Percentiles rank a stretch among this genome's conserved stretches.
phyloP scores from a whole-genome alignment of 164 flowering plant species.

The Nymphaea thermarum region DNA sequence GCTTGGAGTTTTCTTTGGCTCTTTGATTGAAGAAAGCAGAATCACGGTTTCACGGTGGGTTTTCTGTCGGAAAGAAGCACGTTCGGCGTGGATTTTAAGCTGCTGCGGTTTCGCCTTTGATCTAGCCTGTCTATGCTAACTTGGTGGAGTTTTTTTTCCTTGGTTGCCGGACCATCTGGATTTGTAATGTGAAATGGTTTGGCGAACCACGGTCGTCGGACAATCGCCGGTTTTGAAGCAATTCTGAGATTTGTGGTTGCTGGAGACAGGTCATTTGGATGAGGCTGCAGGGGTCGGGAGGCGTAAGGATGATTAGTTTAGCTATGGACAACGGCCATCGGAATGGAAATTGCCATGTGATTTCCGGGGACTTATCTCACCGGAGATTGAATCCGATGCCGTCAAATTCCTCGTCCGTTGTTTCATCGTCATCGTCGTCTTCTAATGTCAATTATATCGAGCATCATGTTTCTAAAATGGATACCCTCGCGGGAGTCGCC shows the following conservation, averaged over 20 bases:
- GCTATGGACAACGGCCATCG: not conserved
- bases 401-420: not conserved
- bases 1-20: not conserved
- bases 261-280: not conserved
- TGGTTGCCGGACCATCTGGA: not conserved
- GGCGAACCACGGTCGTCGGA: not conserved
- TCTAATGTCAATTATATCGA: constrained; percentile 27
- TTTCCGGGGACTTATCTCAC: not conserved
- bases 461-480: constrained; percentile 70
- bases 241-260: not conserved
- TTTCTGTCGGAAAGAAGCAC: not conserved
- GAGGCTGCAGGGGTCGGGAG: not conserved
- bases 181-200: not conserved
- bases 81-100: not conserved
- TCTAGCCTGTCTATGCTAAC: not conserved
- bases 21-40: not conserved
- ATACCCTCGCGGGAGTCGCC: constrained; percentile 91
- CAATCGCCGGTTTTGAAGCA: not conserved
- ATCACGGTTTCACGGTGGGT: not conserved
- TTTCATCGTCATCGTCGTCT: not conserved
- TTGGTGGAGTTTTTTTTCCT: not conserved
- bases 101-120: not conserved
- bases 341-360: not conserved
- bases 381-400: not conserved
- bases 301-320: not conserved